Evolutionary conservation across 805 yeast genomes (phyloP).

Genomic region (Pichia sporocuriosa): DNA sequence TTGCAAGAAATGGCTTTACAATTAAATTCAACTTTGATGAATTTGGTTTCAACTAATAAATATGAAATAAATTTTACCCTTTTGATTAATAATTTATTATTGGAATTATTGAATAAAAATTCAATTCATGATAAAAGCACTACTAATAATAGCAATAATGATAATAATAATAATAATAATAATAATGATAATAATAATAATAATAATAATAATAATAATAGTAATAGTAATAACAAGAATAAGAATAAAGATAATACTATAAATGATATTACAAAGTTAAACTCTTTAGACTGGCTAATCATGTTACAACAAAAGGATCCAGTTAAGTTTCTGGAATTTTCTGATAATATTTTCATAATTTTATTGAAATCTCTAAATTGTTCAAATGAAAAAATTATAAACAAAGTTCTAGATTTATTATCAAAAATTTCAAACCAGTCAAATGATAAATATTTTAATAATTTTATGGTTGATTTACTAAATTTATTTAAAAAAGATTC

Average conservation of each 20-base stretch:
- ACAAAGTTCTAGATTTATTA: constrained; percentile 62
- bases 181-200: constrained; percentile 24
- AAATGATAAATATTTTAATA: constrained; percentile 68
- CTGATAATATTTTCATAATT: constrained; percentile 65
- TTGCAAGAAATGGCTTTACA: constrained; percentile 47
- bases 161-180: not conserved
- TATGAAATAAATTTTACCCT: constrained; percentile 41
- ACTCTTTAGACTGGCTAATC: constrained; percentile 84
- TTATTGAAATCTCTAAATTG: constrained; percentile 62
- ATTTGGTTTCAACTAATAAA: constrained; percentile 34
- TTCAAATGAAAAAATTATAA: constrained; percentile 71
- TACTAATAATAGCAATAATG: not conserved
- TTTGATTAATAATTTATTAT: constrained; percentile 63
- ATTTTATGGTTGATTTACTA: constrained; percentile 66
- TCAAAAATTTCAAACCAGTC: constrained; percentile 67
- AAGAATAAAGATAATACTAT: constrained; percentile 27
- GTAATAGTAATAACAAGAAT: constrained; percentile 25
- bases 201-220: constrained; percentile 32
- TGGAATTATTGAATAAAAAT: constrained; percentile 44
- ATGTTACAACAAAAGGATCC: constrained; percentile 72
- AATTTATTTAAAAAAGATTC: constrained; percentile 64
- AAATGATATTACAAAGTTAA: constrained; percentile 55
- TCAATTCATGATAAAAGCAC: not conserved
- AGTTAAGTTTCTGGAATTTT: constrained; percentile 44
- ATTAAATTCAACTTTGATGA: constrained; percentile 52